These are phyloP conservation scores for Gaeumannomyces sp. DNA, from an alignment of 2,329 filamentous ascomycete species.

Conservation along the genomic window DNA sequence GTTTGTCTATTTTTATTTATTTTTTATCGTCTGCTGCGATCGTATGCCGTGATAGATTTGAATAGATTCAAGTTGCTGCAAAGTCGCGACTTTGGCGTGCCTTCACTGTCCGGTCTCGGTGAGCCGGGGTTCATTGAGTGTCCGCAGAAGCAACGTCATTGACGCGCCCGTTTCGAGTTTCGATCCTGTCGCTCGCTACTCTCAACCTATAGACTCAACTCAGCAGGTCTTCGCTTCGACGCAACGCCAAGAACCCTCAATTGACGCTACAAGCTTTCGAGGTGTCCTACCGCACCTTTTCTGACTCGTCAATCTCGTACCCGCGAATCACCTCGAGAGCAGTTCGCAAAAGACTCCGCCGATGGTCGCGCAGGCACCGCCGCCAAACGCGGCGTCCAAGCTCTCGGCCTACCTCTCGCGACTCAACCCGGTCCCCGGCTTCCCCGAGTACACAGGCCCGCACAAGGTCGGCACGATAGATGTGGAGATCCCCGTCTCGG, in stretches of 20 bases:
- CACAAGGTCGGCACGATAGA: conserved; percentile 76
- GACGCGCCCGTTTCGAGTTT: too few relatives aligned
- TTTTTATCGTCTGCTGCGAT: neutral
- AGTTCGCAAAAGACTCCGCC: neutral
- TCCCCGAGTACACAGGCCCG: conserved; percentile 70
- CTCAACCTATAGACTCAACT: too few relatives aligned
- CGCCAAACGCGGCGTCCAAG: conserved; percentile 19
- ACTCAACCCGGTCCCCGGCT: conserved; percentile 63
- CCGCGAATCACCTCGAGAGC: neutral
- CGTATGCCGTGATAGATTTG: too few relatives aligned
- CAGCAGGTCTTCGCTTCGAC: too few relatives aligned
- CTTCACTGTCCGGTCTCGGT: too few relatives aligned
- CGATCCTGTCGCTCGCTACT: too few relatives aligned
- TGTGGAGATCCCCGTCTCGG: conserved; percentile 66
- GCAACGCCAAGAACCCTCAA: too few relatives aligned
- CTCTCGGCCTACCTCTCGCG: conserved; percentile 44
- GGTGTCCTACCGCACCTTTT: neutral
- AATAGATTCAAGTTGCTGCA: too few relatives aligned
- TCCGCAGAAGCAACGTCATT: too few relatives aligned
- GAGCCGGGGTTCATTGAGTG: too few relatives aligned
- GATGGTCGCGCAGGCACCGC: neutral
- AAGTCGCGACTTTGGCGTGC: too few relatives aligned
- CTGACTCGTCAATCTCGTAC: neutral
- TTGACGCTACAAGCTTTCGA: neutral
- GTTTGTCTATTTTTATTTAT: neutral